Evolutionary conservation across 768 basidiomycete species (phyloP).

Genomic region (Agaricus bisporus): DNA sequence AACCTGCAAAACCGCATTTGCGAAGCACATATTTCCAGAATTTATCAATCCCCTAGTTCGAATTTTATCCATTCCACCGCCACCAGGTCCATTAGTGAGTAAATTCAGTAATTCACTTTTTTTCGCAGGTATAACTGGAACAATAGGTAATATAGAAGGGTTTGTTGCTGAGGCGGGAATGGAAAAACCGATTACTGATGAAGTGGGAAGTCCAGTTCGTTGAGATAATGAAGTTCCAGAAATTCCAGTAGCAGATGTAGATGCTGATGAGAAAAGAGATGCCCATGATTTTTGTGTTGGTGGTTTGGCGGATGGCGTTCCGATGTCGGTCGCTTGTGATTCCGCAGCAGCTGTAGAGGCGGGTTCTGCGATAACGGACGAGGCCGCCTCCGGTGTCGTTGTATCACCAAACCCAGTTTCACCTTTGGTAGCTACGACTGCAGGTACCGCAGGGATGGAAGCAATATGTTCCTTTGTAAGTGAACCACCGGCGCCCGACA

Average conservation of each 20-base stretch:
- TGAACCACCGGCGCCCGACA: constrained; percentile 32
- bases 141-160: constrained; percentile 17
- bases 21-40: constrained; percentile 96
- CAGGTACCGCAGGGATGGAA: constrained; percentile 4
- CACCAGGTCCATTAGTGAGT: constrained; percentile 34
- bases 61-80: constrained; percentile 26
- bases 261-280: constrained; percentile 48
- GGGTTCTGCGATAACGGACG: background rate
- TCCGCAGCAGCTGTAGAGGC: background rate
- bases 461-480: constrained; percentile 18
- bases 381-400: background rate
- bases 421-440: constrained; percentile 1
- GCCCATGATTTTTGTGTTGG: constrained; percentile 61
- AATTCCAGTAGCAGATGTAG: constrained; percentile 25
- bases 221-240: background rate
- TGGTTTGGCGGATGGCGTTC: constrained; percentile 10
- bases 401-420: background rate
- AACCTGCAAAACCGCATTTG: constrained; percentile 89
- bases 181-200: constrained; percentile 69
- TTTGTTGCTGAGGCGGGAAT: constrained; percentile 42
- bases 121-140: constrained; percentile 28
- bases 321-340: constrained; percentile 6
- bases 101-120: constrained; percentile 49
- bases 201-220: constrained; percentile 54
- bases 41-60: constrained; percentile 84